Evolutionary conservation across 306 rosid species (phyloP), one percentile per base, ranked within the genome.

Genomic region (Rosa rugosa): DNA sequence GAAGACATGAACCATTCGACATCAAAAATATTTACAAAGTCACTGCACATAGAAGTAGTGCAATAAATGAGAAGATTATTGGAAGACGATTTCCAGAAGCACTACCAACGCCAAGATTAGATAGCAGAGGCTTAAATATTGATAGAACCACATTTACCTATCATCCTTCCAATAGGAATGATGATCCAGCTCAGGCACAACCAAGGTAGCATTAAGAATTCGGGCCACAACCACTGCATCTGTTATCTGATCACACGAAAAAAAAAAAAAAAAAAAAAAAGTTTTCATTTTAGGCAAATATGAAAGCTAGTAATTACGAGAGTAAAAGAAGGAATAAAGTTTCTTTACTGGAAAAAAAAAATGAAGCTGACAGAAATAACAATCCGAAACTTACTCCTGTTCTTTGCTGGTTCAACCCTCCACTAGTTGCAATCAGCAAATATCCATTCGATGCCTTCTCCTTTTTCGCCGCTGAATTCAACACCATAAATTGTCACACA

Each of bases 161-260:
- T 89, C 93, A 78, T 96, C 99, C 82, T 91, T 93, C 99, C 99
- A 96, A 71, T 84, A 96, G 22, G 99, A 96, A 71, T 86, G 85
- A 79, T 91, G 99, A 88, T 96, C 99, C 87, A 96, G 86, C 88
- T 93, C 93, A 66, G 99, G 99, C 65, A 96, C 88, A 81, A 96
- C 98, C 42, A 96, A 87, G 2, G 99, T 96, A 65, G 99, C 99
- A 81, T 96, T 96, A 70, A 96, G 96, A 85, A 96, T 93, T 59
- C 99, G 89, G 16, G 99, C 99, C 81, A 89, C 96, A 31, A 93
- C 92, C 49, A 96, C 99, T 12, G 99, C 99, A 88, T 96, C 99
- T 47, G 98, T 96, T 84, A 96, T 96, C 99, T 96, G 92, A 70
- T 63, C 64, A 73, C 42, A 80, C n/a, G 38, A 79, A 80, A 1